Percentiles rank a stretch among this genome's conserved stretches.
Conservation (phyloP, 2,329 filamentous ascomycete genomes). For the Triangularia verruculosa region DNA sequence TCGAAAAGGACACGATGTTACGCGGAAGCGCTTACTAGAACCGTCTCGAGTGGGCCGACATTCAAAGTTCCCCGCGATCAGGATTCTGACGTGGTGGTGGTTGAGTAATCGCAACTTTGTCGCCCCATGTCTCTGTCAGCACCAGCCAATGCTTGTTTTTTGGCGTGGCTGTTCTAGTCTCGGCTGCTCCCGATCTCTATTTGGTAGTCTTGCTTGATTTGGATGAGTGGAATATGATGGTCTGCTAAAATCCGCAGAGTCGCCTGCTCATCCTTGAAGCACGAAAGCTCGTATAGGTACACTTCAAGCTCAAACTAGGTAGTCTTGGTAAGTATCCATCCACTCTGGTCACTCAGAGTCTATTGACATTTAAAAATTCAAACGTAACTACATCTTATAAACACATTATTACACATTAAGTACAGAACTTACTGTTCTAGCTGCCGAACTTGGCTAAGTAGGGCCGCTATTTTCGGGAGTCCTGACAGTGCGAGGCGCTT, state of each 20-base stretch:
- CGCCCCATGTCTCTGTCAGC: background rate
- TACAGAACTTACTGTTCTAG: too few relatives aligned
- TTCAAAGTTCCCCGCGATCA: background rate
- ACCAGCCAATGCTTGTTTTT: background rate
- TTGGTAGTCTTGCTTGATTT: background rate
- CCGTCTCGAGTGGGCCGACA: background rate
- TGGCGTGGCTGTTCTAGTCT: background rate
- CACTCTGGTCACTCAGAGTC: too few relatives aligned
- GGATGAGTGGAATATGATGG: background rate
- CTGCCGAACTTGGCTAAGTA: too few relatives aligned
- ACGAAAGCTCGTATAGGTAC: background rate
- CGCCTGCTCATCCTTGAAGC: background rate
- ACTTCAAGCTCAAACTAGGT: background rate
- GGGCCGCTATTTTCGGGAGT: too few relatives aligned
- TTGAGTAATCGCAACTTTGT: background rate
- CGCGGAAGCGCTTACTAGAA: background rate
- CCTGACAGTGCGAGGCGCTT: too few relatives aligned
- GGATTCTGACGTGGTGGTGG: background rate
- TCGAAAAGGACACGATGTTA: background rate
- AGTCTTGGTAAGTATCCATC: too few relatives aligned
- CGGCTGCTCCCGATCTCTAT: background rate
- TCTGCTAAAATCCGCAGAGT: background rate
- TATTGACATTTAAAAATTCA: too few relatives aligned
- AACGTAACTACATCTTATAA: background rate
- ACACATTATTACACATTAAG: background rate